Percentiles rank a stretch among this genome's conserved stretches.
These are phyloP conservation scores for Phyllosticta citriasiana DNA, from an alignment of 2,329 filamentous ascomycete species.

Conservation along the genomic window DNA sequence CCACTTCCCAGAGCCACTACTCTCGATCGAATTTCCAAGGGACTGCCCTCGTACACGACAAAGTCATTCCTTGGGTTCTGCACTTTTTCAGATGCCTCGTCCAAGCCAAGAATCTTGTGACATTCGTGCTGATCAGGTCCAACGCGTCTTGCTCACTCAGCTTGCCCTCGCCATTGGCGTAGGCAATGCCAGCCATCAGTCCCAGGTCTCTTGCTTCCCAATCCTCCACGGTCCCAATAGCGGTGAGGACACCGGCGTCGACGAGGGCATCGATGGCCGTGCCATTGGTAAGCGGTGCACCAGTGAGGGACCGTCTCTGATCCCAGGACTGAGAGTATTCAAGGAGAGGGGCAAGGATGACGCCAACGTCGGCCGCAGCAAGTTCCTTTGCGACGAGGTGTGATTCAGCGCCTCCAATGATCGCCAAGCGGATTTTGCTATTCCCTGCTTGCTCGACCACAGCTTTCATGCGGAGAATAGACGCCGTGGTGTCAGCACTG, in stretches of 20 bases:
- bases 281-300: slow-evolving; percentile 56
- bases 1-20: slow-evolving; percentile 27
- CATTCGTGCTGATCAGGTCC: slow-evolving; percentile 46
- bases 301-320: slow-evolving; percentile 50
- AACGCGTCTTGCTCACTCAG: slow-evolving; percentile 47
- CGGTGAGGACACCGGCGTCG: slow-evolving; percentile 48
- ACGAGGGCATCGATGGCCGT: slow-evolving; percentile 50
- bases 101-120: slow-evolving; percentile 47
- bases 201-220: slow-evolving; percentile 53
- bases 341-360: slow-evolving; percentile 51
- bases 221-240: slow-evolving; percentile 51
- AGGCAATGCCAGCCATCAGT: slow-evolving; percentile 50
- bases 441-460: slow-evolving; percentile 40
- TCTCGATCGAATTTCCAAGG: slow-evolving; percentile 48
- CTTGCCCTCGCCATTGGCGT: slow-evolving; percentile 46
- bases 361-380: slow-evolving; percentile 45
- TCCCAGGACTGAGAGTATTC: slow-evolving; percentile 50
- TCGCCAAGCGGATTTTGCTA: slow-evolving; percentile 40
- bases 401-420: slow-evolving; percentile 55
- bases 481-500: slow-evolving; percentile 53
- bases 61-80: slow-evolving; percentile 37
- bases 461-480: slow-evolving; percentile 49
- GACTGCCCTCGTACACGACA: slow-evolving; percentile 53
- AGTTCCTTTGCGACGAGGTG: slow-evolving; percentile 50
- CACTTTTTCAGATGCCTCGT: slow-evolving; percentile 13